Conservation (phyloP, 352 stramenopile genomes). For the Phytopythium ostracodes region DNA sequence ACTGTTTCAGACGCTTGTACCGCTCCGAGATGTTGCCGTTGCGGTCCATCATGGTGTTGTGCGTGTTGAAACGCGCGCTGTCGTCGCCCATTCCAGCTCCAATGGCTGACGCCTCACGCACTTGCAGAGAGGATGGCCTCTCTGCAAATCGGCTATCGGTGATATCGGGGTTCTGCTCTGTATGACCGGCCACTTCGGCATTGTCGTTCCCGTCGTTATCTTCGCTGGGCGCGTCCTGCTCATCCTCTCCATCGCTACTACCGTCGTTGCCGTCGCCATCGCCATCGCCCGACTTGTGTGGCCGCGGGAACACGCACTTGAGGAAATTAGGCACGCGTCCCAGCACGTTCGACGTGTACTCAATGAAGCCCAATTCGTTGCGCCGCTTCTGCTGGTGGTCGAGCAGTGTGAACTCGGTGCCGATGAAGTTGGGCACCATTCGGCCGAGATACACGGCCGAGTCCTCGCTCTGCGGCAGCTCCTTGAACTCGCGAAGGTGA, state of each 20-base stretch:
- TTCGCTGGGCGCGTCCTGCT: constrained; percentile 10
- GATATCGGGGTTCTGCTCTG: too few species aligned
- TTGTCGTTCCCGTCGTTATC: background rate
- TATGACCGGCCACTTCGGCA: background rate
- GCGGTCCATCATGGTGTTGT: constrained; percentile 38
- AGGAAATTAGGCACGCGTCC: constrained; percentile 73
- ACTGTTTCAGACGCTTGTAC: constrained; percentile 54
- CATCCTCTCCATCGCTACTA: constrained; percentile 14
- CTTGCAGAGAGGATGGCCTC: background rate
- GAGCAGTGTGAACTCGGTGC: constrained; percentile 80
- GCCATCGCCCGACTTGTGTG: constrained; percentile 6
- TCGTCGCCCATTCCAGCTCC: constrained; percentile 35
- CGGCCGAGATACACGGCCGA: constrained; percentile 77
- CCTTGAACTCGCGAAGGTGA: constrained; percentile 61
- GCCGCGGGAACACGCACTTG: constrained; percentile 52
- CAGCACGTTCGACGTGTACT: constrained; percentile 81
- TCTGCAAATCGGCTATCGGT: background rate
- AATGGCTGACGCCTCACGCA: constrained; percentile 10
- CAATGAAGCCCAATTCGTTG: constrained; percentile 68
- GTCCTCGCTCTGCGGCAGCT: constrained; percentile 72
- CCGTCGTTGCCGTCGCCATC: constrained; percentile 11
- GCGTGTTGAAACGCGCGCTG: constrained; percentile 41
- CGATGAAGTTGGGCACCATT: constrained; percentile 76
- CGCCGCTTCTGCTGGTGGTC: constrained; percentile 69
- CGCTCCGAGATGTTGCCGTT: constrained; percentile 56